A percentile compares a stretch with the other conserved stretches of the same genome.
phyloP scores from a whole-genome alignment of 1,139 yeast species.

The Scheffersomyces titani region DNA sequence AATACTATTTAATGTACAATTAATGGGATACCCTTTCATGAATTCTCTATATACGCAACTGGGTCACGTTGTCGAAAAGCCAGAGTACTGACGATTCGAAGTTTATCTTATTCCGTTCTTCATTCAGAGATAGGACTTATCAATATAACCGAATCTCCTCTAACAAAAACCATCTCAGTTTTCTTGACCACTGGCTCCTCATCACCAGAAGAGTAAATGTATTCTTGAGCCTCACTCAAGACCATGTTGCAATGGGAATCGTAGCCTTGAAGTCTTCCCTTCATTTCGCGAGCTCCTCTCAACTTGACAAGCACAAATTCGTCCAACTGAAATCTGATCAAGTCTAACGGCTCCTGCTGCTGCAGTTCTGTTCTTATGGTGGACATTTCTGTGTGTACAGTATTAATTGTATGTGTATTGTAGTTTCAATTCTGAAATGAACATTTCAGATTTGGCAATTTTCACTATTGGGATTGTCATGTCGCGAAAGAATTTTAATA shows the following conservation, averaged over 20 bases:
- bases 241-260: slow-evolving; percentile 97
- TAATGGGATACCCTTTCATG: neutral
- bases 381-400: slow-evolving; percentile 27
- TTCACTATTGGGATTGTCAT: neutral
- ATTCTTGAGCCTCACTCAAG: slow-evolving; percentile 89
- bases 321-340: slow-evolving; percentile 83
- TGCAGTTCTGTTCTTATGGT: slow-evolving; percentile 36
- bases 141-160: slow-evolving; percentile 93
- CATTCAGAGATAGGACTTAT: slow-evolving; percentile 49
- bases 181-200: slow-evolving; percentile 53
- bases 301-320: slow-evolving; percentile 86
- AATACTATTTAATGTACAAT: slow-evolving; percentile 4
- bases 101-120: neutral
- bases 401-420: neutral
- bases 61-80: neutral
- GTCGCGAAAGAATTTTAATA: neutral
- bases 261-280: slow-evolving; percentile 90
- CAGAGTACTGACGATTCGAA: neutral
- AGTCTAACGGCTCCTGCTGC: slow-evolving; percentile 72
- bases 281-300: slow-evolving; percentile 93
- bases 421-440: neutral
- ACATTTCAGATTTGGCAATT: neutral
- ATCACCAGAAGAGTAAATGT: slow-evolving; percentile 59
- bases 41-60: neutral
- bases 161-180: slow-evolving; percentile 88